Evolutionary conservation across 2,329 filamentous ascomycete species (phyloP).

Genomic region (Pseudomassariella vexata): DNA sequence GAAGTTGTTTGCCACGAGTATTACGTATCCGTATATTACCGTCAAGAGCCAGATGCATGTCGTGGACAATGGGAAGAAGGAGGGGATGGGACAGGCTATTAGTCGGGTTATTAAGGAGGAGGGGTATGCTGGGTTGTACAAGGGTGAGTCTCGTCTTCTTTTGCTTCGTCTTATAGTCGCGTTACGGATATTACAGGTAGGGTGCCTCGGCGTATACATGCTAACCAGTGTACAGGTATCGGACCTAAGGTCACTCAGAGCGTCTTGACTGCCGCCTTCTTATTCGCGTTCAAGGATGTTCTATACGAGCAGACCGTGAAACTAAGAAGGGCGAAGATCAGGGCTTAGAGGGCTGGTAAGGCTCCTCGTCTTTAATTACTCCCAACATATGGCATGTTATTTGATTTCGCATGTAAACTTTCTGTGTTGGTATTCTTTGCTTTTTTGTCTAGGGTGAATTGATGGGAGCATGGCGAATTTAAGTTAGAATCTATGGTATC

Average conservation of each 20-base stretch:
- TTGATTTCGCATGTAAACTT: no score
- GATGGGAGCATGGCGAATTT: no score
- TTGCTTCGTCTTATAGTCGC: no score
- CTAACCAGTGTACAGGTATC: constrained; percentile 57
- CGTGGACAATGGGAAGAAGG: constrained; percentile 68
- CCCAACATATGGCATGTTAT: no score
- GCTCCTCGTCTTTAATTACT: no score
- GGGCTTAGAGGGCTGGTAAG: no score
- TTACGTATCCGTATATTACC: constrained; percentile 98
- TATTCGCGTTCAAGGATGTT: constrained; percentile 97
- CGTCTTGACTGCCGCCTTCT: constrained; percentile 88
- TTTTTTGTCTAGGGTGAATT: no score
- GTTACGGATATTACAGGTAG: no score
- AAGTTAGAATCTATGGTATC: no score
- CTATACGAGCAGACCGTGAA: constrained; percentile 78
- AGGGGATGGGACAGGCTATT: constrained; percentile 74
- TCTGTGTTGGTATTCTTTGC: no score
- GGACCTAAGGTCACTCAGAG: constrained; percentile 95
- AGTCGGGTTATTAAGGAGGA: constrained; percentile 78
- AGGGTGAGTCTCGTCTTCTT: constrained; percentile 55
- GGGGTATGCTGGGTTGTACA: constrained; percentile 88
- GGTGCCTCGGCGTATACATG: no score
- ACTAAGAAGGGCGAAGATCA: constrained; percentile 49
- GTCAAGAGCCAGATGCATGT: constrained; percentile 98
- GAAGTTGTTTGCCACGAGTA: constrained; percentile 87